A percentile compares a stretch with the other conserved stretches of the same genome.
phyloP scores from a whole-genome alignment of 305 asterid genomes.

The Petunia hybrid region DNA sequence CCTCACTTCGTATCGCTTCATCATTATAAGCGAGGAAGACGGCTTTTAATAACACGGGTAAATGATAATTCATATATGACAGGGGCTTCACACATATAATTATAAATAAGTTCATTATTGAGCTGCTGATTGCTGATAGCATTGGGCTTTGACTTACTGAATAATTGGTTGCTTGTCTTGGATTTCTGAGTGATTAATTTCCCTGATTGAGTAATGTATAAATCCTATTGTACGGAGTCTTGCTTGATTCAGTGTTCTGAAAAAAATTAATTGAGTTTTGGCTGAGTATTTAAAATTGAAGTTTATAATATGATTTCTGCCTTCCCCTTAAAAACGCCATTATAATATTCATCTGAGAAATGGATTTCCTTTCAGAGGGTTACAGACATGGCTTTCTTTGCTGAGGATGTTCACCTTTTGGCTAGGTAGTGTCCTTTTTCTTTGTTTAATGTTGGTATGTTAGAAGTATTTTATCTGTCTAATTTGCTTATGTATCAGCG shows the following conservation, averaged over 20 bases:
- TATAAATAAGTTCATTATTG: background rate
- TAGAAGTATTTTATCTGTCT: slow-evolving; percentile 36
- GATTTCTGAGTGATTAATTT: background rate
- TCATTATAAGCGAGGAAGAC: too few relatives aligned
- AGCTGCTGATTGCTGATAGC: background rate
- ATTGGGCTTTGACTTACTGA: slow-evolving; percentile 1
- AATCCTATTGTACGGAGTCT: background rate
- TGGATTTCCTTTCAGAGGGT: slow-evolving; percentile 77
- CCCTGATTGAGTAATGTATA: slow-evolving; percentile 10
- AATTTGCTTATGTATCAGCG: slow-evolving; percentile 56
- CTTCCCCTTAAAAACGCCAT: background rate
- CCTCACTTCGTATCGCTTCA: too few relatives aligned
- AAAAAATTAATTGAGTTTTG: background rate
- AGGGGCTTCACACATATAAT: too few relatives aligned
- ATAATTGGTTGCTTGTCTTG: background rate
- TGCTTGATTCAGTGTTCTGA: background rate
- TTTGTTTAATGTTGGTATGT: slow-evolving; percentile 32
- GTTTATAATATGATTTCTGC: background rate
- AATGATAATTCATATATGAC: too few relatives aligned
- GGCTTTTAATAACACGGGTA: too few relatives aligned
- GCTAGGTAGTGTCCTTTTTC: slow-evolving; percentile 67
- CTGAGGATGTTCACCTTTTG: slow-evolving; percentile 95
- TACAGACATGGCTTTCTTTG: slow-evolving; percentile 97
- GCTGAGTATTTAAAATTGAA: background rate
- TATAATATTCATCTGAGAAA: slow-evolving; percentile 36